A percentile compares a stretch with the other conserved stretches of the same genome.
These are phyloP conservation scores for Zygoascus bituminiphila DNA, from an alignment of 805 yeast species.

Conservation along the genomic window DNA sequence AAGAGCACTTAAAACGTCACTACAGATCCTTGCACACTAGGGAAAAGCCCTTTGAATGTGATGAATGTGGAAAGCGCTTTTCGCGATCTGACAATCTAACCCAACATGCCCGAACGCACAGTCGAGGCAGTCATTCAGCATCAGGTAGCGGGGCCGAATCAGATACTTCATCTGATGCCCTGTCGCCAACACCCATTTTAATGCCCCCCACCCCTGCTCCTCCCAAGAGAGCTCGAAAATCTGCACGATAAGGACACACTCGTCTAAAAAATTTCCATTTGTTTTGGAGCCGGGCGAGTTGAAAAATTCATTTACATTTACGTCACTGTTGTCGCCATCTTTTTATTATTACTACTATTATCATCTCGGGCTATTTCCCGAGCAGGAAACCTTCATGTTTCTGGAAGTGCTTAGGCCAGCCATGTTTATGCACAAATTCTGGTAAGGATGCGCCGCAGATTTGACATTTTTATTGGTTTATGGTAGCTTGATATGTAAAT, in stretches of 20 bases:
- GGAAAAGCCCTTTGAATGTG: constrained; percentile 44
- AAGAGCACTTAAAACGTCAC: constrained; percentile 71
- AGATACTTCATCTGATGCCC: neutral
- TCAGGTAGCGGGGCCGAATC: neutral
- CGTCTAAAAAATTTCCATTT: neutral
- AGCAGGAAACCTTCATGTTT: neutral
- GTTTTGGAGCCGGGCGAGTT: neutral
- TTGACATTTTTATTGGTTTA: neutral
- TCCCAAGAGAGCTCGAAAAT: neutral
- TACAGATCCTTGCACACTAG: constrained; percentile 61
- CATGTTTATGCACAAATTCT: neutral
- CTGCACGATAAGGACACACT: neutral
- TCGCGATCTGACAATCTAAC: constrained; percentile 30
- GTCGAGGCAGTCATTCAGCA: neutral
- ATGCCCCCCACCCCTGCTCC: constrained; percentile 11
- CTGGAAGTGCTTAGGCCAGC: neutral
- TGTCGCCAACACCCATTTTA: constrained; percentile 5
- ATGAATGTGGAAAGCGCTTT: constrained; percentile 26
- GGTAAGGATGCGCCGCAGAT: neutral
- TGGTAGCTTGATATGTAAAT: neutral
- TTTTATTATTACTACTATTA: neutral
- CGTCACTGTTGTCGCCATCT: neutral
- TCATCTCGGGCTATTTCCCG: neutral
- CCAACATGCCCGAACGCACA: constrained; percentile 28
- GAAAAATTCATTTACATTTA: neutral